Evolutionary conservation across 495 filamentous ascomycete genomes (phyloP).

Genomic region (Tuber brumale): DNA sequence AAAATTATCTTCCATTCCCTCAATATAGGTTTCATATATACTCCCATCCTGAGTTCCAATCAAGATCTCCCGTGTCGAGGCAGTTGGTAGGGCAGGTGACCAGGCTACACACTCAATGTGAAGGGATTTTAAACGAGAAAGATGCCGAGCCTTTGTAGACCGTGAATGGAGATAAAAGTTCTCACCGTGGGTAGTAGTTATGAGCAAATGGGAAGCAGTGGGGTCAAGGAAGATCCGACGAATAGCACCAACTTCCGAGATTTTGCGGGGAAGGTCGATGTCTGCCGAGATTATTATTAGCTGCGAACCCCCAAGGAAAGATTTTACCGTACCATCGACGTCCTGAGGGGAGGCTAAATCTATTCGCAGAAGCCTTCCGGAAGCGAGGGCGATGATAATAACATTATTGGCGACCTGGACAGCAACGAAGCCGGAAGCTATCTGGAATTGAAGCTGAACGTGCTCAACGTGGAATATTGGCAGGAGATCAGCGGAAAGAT

Average conservation of each 20-base stretch:
- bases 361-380: conserved; percentile 82
- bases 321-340: conserved; percentile 67
- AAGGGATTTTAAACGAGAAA: conserved; percentile 78
- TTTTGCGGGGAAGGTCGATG: conserved; percentile 92
- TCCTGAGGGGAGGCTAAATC: conserved; percentile 89
- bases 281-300: conserved; percentile 50
- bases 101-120: conserved; percentile 83
- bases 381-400: conserved; percentile 79
- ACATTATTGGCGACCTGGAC: conserved; percentile 98
- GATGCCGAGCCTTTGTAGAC: conserved; percentile 72
- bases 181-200: conserved; percentile 83
- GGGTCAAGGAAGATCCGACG: conserved; percentile 95
- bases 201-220: conserved; percentile 86
- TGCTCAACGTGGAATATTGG: conserved; percentile 90
- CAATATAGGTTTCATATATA: conserved; percentile 92
- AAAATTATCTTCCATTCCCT: conserved; percentile 77
- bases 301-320: neutral
- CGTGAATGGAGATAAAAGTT: conserved; percentile 98
- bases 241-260: conserved; percentile 82
- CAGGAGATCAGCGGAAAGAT: conserved; percentile 57
- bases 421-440: conserved; percentile 89
- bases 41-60: conserved; percentile 86
- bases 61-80: conserved; percentile 91
- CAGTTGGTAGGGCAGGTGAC: conserved; percentile 94
- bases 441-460: conserved; percentile 83